phyloP scores from a whole-genome alignment of 2,329 filamentous ascomycete genomes.

The Fusarium bulbicola region DNA sequence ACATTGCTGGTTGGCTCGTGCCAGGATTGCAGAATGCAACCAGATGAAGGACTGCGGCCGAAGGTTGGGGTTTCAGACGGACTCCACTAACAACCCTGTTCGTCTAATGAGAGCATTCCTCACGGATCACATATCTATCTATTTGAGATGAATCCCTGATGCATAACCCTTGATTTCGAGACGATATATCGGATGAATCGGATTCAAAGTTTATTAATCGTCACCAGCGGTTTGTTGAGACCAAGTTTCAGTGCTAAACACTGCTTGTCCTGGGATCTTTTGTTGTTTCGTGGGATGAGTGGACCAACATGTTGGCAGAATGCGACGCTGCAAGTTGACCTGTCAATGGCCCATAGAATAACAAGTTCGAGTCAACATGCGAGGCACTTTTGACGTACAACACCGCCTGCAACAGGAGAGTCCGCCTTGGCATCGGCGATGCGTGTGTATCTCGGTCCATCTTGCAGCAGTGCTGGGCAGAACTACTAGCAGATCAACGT shows the following conservation, averaged over 20 bases:
- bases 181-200: not conserved
- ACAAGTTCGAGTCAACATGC: not conserved
- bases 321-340: not conserved
- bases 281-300: not conserved
- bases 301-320: not conserved
- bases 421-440: not conserved
- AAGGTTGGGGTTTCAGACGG: not conserved
- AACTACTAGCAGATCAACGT: not conserved
- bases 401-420: not conserved
- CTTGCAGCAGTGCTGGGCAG: no score
- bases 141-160: not conserved
- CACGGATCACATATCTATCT: not conserved
- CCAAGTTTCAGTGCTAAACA: not conserved
- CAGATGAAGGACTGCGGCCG: conserved; percentile 3
- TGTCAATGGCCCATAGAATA: not conserved
- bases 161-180: not conserved
- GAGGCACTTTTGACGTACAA: not conserved
- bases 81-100: not conserved
- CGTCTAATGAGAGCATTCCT: not conserved
- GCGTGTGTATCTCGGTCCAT: not conserved
- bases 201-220: not conserved
- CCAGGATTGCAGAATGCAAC: not conserved
- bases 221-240: not conserved
- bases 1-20: not conserved
- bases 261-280: not conserved